Evolutionary conservation across 805 yeast species (phyloP), one percentile per base, ranked within the genome.

Genomic region (Yarrowia hollandica): DNA sequence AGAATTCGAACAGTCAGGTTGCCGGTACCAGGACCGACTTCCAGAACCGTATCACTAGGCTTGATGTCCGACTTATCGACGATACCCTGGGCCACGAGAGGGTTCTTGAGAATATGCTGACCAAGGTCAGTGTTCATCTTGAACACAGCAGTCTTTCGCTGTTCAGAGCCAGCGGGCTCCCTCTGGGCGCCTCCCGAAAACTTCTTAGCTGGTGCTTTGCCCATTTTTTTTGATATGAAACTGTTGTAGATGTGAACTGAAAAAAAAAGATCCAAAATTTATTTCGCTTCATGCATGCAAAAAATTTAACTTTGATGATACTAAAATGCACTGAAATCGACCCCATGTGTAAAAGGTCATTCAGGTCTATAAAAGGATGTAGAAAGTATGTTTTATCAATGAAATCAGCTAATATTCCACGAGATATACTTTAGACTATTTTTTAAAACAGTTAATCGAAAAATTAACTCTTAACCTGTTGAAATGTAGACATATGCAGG

Each of bases 21-120:
- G 76, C 99, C 99, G 0, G 99, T 94, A 82, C 99, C 99, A 2
- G 99, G 99, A 67, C 99, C 99, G 56, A 94, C 96, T 76, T 94
- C 99, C 38, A 94, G 77, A 1, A 94, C 98, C 7, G 84, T 83
- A 69, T 94, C 99, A 26, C 95, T 85, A 2, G 98, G 97, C 67
- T 84, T 86, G 59, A 94, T 86, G 34, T 83, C 86, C 1, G 99
- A 98, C 69, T 92, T 92, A 71, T 94, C 98, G 15, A 94, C 99
- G 71, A 94, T 94, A 14, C 97, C 98, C 71, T 94, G 98, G 5
- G 99, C 98, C 25, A 94, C 94, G 59, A 91, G 77, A 1, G 99
- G 99, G 71, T 94, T 94, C 70, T 94, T 94, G 69, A 94, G 79
- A 64, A 94, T 90, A 78, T 94, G 99, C 76, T 94, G 99, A 63